Conservation (phyloP, 148 eudicot species). For the Arbutus unedo region DNA sequence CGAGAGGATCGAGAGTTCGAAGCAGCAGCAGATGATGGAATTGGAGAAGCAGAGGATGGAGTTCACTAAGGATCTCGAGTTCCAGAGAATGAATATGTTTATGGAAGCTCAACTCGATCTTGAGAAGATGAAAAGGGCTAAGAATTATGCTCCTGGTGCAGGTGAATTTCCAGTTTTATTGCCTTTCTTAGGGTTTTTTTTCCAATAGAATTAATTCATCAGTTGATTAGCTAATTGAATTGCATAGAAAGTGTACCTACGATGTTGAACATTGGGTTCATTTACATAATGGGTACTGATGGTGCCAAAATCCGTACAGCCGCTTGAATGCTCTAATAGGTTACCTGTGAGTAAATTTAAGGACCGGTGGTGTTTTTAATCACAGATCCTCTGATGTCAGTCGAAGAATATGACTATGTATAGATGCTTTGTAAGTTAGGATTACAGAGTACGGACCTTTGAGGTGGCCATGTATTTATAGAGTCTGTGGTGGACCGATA, state of each 20-base stretch:
- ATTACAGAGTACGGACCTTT: too few species aligned
- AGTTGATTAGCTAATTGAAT: slow-evolving; percentile 2
- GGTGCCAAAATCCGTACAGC: too few species aligned
- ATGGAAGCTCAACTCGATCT: slow-evolving; percentile 53
- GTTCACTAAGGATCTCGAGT: slow-evolving; percentile 61
- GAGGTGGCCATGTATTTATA: too few species aligned
- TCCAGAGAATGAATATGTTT: slow-evolving; percentile 50
- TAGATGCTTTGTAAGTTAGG: too few species aligned
- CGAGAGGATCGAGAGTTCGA: slow-evolving; percentile 55
- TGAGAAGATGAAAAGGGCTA: slow-evolving; percentile 39
- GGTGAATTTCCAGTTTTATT: slow-evolving; percentile 14
- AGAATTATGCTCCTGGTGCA: slow-evolving; percentile 14
- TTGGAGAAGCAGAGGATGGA: slow-evolving; percentile 65
- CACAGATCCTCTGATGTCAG: too few species aligned
- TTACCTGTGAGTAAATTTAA: too few species aligned
- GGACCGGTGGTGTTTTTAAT: too few species aligned
- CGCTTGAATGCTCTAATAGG: too few species aligned
- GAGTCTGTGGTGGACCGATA: too few species aligned
- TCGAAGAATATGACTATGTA: too few species aligned
- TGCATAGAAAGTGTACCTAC: background rate
- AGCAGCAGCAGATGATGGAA: slow-evolving; percentile 47
- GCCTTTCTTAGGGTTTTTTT: background rate
- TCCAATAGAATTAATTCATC: background rate
- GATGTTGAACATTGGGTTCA: background rate
- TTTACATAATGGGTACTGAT: background rate